Percentiles rank a stretch among this genome's conserved stretches.
These are phyloP conservation scores for Fusarium mexicanum DNA, from an alignment of 2,329 filamentous ascomycete species.

Conservation along the genomic window DNA sequence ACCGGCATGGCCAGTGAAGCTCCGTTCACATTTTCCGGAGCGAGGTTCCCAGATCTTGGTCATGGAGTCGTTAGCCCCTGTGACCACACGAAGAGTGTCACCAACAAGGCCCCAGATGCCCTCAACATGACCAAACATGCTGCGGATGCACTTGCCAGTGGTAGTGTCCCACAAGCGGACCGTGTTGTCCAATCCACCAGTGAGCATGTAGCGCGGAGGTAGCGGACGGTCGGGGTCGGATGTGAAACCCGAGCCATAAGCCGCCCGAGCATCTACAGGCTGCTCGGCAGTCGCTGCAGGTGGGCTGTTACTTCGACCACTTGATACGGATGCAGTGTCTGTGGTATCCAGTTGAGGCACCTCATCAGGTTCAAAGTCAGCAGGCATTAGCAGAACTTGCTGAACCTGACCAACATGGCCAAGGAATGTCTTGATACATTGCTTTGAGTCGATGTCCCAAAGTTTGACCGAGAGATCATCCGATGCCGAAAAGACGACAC, in stretches of 20 bases:
- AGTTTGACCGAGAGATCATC: conserved; percentile 92
- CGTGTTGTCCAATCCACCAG: conserved; percentile 88
- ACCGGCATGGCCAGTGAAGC: conserved; percentile 88
- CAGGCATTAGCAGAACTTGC: conserved; percentile 84
- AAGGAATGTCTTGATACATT: conserved; percentile 80
- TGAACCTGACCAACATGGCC: conserved; percentile 97
- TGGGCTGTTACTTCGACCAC: conserved; percentile 57
- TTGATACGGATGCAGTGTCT: conserved; percentile 64
- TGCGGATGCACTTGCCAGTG: conserved; percentile 83
- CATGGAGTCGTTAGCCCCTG: conserved; percentile 91
- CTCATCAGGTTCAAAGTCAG: conserved; percentile 90
- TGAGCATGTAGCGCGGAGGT: conserved; percentile 91
- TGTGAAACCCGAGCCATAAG: conserved; percentile 71
- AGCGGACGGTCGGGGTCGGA: conserved; percentile 70
- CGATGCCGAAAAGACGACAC: conserved; percentile 90
- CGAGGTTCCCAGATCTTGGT: conserved; percentile 94
- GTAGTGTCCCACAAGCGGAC: conserved; percentile 92
- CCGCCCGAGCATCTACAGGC: conserved; percentile 58
- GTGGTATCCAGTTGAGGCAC: conserved; percentile 57
- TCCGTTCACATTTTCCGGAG: conserved; percentile 90
- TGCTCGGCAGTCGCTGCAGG: conserved; percentile 42
- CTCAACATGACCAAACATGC: conserved; percentile 96
- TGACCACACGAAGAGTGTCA: conserved; percentile 87
- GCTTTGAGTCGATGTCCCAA: conserved; percentile 89
- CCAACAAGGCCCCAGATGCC: conserved; percentile 94